Base-by-base conservation (phyloP, 2,329 filamentous ascomycete species). In the Tothia fuscella region DNA sequence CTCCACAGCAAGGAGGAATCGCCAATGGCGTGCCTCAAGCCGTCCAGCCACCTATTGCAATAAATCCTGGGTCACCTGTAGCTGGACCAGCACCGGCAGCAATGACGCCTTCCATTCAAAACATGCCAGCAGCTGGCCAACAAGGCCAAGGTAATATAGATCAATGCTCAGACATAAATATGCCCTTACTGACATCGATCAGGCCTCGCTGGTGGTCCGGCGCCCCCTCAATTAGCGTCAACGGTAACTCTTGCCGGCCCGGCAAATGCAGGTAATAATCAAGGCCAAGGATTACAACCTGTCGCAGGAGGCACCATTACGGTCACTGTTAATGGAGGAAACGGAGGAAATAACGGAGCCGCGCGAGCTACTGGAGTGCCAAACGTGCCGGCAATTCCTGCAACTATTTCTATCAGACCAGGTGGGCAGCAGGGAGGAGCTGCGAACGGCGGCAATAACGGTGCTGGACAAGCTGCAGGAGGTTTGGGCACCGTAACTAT, bases 261-360 rank as follows among this genome's bases (percentile, higher is more conserved):
- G n/a, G 22, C 36, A 38, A n/a, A 24, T n/a, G 25, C 38, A 17
- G n/a, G n/a, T n/a, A n/a, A n/a, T n/a, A 30, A 20, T 12, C 38
- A 40, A 37, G 35, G 35, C 35, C 25, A 37, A 5, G 35, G 35
- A 37, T n/a, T 9, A 17, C 17, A 10, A 19, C 35, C 16, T 12
- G 25, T 20, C 5, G 32, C 41, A 7, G 41, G 21, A n/a, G 31
- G 33, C 16, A 34, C 42, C 5, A 40, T 44, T 22, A 44, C 41
- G 13, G 26, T 29, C 4, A 35, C 16, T 7, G 42, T 37, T 9
- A 32, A 38, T n/a, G 32, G 32, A 17, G 41, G 21, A 2, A 40
- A 40, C 13, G 38, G 21, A 6, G 38, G 21, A 6, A 42, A 42
- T n/a, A 21, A 20, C 13, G 31, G 24, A 42, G 30, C 20, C 30